Evolutionary conservation across 2,329 filamentous ascomycete genomes (phyloP).

Genomic region (Orbilia quercus): DNA sequence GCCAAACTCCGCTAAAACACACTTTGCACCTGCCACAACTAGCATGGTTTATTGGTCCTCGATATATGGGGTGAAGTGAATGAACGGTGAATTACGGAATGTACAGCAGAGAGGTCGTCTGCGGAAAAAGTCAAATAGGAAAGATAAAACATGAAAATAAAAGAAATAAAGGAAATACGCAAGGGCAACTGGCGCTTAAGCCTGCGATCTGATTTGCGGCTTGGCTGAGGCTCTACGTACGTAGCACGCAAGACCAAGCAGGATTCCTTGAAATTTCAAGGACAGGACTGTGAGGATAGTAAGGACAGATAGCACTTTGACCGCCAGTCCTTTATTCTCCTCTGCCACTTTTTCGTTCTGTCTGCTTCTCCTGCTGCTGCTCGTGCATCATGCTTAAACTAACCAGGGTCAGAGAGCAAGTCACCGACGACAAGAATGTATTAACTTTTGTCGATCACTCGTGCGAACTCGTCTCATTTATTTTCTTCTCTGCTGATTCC

Average conservation of each 20-base stretch:
- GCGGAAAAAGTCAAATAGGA: no score
- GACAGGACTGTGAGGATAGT: constrained; percentile 11
- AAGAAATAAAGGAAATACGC: constrained; percentile 24
- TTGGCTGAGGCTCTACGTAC: constrained; percentile 32
- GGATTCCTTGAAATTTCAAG: constrained; percentile 3
- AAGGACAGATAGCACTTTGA: not conserved
- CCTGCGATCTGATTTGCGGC: constrained; percentile 34
- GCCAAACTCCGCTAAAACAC: constrained; percentile 32
- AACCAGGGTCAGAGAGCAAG: constrained; percentile 39
- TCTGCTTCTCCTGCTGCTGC: no score
- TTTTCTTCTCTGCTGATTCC: constrained; percentile 25
- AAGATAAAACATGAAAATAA: no score
- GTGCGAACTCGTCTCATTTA: no score
- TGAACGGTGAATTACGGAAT: constrained; percentile 1
- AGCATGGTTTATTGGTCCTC: constrained; percentile 18
- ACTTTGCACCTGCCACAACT: constrained; percentile 43
- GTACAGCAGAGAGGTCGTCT: constrained; percentile 13
- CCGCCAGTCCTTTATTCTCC: not conserved
- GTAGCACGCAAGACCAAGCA: not conserved
- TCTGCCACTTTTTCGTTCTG: not conserved
- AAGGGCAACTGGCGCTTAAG: constrained; percentile 29
- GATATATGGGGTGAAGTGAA: not conserved
- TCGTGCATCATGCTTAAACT: constrained; percentile 13
- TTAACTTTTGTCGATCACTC: constrained; percentile 35
- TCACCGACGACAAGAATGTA: constrained; percentile 32